phyloP scores from a whole-genome alignment of 306 rosid species.

The Ormosia emarginata region DNA sequence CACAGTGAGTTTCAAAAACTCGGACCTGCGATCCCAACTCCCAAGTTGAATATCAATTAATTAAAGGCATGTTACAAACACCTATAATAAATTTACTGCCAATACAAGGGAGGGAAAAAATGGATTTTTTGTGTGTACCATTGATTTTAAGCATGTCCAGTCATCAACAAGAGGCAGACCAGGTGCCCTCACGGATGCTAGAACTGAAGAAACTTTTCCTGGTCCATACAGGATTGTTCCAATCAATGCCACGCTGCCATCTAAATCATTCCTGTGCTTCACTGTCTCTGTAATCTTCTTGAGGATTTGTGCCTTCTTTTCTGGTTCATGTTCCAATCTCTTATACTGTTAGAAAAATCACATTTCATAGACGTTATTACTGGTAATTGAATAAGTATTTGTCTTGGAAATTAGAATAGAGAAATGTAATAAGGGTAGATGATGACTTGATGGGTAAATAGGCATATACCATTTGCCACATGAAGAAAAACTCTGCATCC shows the following conservation, averaged over 20 bases:
- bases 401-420: not conserved
- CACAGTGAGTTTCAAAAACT: slow-evolving; percentile 70
- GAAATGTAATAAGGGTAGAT: not conserved
- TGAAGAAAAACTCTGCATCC: slow-evolving; percentile 83
- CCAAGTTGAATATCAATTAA: not conserved
- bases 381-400: not conserved
- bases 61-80: no score
- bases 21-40: slow-evolving; percentile 46
- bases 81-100: slow-evolving; percentile 2
- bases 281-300: slow-evolving; percentile 51
- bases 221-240: slow-evolving; percentile 73
- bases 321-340: slow-evolving; percentile 37
- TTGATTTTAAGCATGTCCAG: slow-evolving; percentile 78
- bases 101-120: not conserved
- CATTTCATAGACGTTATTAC: not conserved
- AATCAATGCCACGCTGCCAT: slow-evolving; percentile 53
- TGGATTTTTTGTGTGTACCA: slow-evolving; percentile 32
- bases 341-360: slow-evolving; percentile 43
- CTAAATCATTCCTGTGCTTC: slow-evolving; percentile 73
- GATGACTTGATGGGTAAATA: not conserved
- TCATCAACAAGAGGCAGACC: slow-evolving; percentile 76
- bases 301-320: slow-evolving; percentile 40
- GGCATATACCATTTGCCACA: slow-evolving; percentile 75
- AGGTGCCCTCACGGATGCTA: slow-evolving; percentile 44
- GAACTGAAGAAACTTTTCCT: slow-evolving; percentile 34